A percentile compares a stretch with the other conserved stretches of the same genome.
These are phyloP conservation scores for Boletellus emodensis DNA, from an alignment of 768 basidiomycete species.

Conservation along the genomic window DNA sequence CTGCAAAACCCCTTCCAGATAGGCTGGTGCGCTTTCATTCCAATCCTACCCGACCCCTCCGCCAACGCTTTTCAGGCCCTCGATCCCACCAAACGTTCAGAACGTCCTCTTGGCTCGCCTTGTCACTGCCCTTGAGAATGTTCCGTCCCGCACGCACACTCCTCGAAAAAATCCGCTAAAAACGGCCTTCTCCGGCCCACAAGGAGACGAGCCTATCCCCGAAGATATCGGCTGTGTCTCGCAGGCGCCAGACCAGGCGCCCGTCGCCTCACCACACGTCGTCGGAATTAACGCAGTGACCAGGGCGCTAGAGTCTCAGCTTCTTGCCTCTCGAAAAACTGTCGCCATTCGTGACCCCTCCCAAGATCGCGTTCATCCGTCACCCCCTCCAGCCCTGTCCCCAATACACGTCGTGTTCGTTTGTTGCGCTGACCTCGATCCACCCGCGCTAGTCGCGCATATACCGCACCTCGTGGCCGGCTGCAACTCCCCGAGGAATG, in stretches of 20 bases:
- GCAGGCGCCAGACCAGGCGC: background rate
- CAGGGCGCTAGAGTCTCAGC: constrained; percentile 60
- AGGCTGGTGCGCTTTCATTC: constrained; percentile 47
- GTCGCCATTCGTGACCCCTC: constrained; percentile 1
- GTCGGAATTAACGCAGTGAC: constrained; percentile 83
- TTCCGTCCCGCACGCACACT: constrained; percentile 35
- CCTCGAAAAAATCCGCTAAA: constrained; percentile 14
- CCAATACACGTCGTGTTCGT: constrained; percentile 50
- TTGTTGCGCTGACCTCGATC: constrained; percentile 73
- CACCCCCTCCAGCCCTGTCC: constrained; percentile 1
- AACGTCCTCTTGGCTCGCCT: constrained; percentile 52
- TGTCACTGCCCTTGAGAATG: constrained; percentile 46
- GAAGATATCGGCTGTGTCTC: background rate
- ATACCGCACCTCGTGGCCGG: constrained; percentile 74
- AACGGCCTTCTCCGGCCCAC: background rate
- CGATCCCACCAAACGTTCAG: constrained; percentile 58
- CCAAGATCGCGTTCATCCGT: background rate
- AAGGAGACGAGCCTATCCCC: constrained; percentile 28
- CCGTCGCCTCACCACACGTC: constrained; percentile 32
- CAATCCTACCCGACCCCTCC: background rate
- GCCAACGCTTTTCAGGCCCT: constrained; percentile 46
- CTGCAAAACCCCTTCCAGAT: constrained; percentile 71
- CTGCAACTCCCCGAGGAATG: constrained; percentile 49
- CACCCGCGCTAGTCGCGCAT: constrained; percentile 67
- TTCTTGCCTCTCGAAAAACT: constrained; percentile 30